These are phyloP conservation scores for Zelonia costaricensis DNA, from an alignment of 208 protist species.

Conservation along the genomic window DNA sequence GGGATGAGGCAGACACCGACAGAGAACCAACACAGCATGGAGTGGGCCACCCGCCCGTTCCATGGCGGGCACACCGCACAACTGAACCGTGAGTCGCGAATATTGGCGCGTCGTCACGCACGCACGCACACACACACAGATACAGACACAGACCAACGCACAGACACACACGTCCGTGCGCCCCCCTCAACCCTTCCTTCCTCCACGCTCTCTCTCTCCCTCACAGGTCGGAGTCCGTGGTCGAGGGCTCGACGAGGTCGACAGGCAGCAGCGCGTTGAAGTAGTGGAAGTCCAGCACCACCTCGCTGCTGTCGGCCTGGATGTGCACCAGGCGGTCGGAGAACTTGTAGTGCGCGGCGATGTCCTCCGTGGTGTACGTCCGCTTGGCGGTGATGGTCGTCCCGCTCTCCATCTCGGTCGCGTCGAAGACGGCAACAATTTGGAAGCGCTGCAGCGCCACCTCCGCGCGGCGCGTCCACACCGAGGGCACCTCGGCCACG, in stretches of 20 bases:
- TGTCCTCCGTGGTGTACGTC: conserved; percentile 73
- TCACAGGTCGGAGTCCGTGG: conserved; percentile 46
- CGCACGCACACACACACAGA: not conserved
- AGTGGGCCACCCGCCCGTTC: too few species aligned
- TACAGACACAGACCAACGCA: not conserved
- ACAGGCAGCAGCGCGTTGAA: conserved; percentile 77
- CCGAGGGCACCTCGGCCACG: conserved; percentile 14
- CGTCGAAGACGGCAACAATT: conserved; percentile 80
- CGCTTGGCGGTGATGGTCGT: conserved; percentile 70
- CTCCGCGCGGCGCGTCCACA: not conserved
- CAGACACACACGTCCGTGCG: not conserved
- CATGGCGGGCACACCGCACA: too few species aligned
- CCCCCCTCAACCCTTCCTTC: too few species aligned
- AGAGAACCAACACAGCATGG: too few species aligned
- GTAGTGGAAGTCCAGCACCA: conserved; percentile 84
- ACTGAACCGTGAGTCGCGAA: too few species aligned
- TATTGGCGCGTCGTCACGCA: too few species aligned
- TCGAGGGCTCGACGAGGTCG: conserved; percentile 52
- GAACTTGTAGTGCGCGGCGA: conserved; percentile 75
- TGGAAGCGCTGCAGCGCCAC: conserved; percentile 46
- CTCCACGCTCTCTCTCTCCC: not conserved
- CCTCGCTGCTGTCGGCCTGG: conserved; percentile 44
- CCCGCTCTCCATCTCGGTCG: conserved; percentile 76
- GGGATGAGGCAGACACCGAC: too few species aligned
- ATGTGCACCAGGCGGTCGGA: conserved; percentile 77